Base-by-base conservation (phyloP, 768 basidiomycete genomes). In the Pleurotus sapidus region DNA sequence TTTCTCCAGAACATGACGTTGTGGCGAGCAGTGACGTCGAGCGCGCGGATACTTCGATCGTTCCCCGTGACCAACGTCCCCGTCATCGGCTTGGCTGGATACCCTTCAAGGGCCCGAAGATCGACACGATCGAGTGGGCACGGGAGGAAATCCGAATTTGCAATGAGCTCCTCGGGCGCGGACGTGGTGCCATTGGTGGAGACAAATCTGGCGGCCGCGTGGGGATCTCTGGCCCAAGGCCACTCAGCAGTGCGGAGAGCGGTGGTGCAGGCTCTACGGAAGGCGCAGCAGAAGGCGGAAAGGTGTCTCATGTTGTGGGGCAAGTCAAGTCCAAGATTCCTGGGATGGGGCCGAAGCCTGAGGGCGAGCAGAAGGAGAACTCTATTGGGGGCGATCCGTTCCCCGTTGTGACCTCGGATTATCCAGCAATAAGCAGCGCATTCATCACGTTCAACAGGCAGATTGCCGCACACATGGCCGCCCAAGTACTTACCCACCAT, bases 371-470 rank as follows among this genome's bases (percentile, higher is more conserved):
- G 60, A 69, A 40, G 60, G 72, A 60, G 59, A 54, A 54, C n/a
- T 24, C 51, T 9, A 6, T 54, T 4, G 68, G 18, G 64, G 71
- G 12, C 66, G 63, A n/a, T 66, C 70, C 37, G 47, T 62, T 24
- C 61, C 67, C 54, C 64, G 68, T 18, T 54, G 49, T 30, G 14
- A 45, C 43, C 24, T 27, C 45, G 14, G 70, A 70, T 49, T 89
- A 88, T 57, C 86, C 85, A 2, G 79, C 79, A 3, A 59, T 87
- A 61, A 87, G 77, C 64, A 88, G 86, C 30, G 89, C 89, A 6
- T 98, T 98, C 69, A 79, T 98, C 58, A 87, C 90, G 18, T 98
- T 98, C 80, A 86, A 94, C 70, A 80, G 84, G 62, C 96, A 98
- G 75, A 91, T 97, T 60, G 89, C 91, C 2, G 95, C 95, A 15